These are phyloP conservation scores for Epichloe amarillans DNA, from an alignment of 2,329 filamentous ascomycete genomes.

Conservation along the genomic window DNA sequence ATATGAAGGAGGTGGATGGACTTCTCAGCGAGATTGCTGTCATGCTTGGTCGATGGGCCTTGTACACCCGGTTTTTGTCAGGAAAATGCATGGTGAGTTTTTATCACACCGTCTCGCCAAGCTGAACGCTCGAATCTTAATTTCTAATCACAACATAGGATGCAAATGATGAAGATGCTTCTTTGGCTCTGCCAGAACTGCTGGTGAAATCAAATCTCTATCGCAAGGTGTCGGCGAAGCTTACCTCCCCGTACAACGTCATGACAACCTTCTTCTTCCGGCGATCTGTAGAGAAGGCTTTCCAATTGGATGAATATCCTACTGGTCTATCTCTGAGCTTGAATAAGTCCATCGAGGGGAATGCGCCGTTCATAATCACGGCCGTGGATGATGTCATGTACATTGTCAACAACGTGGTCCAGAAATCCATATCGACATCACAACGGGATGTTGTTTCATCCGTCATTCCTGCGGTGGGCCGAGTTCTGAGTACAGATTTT, in stretches of 20 bases:
- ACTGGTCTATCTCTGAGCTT: conserved; percentile 64
- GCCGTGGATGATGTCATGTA: conserved; percentile 99
- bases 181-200: conserved; percentile 57
- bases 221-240: conserved; percentile 61
- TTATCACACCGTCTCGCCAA: background rate
- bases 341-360: conserved; percentile 54
- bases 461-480: conserved; percentile 64
- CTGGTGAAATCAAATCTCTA: conserved; percentile 66
- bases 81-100: conserved; percentile 65
- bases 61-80: conserved; percentile 81
- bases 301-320: conserved; percentile 87
- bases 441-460: conserved; percentile 66
- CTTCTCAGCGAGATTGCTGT: conserved; percentile 76
- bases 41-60: conserved; percentile 87
- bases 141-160: conserved; percentile 25
- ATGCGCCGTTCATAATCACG: conserved; percentile 82
- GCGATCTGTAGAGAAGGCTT: conserved; percentile 90
- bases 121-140: background rate
- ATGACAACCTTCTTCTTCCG: conserved; percentile 97
- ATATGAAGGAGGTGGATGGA: conserved; percentile 92
- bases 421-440: conserved; percentile 74
- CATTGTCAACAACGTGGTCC: conserved; percentile 84
- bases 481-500: conserved; percentile 79
- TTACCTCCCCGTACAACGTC: conserved; percentile 71
- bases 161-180: conserved; percentile 36